Conservation (phyloP, 371 early-diverging fungal genomes). For the Zancudomyces culisetae region DNA sequence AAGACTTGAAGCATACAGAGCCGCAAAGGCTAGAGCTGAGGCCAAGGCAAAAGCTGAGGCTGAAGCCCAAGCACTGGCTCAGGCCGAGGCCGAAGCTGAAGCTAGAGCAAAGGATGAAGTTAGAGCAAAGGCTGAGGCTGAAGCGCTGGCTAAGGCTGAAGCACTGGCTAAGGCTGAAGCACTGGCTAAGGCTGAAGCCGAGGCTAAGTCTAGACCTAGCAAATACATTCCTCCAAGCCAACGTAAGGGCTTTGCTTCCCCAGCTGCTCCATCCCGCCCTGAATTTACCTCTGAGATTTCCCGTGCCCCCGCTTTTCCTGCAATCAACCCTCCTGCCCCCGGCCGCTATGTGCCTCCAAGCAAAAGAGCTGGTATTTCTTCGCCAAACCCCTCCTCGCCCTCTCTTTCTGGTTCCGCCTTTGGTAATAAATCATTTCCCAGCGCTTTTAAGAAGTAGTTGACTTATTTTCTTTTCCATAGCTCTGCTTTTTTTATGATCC, state of each 20-base stretch:
- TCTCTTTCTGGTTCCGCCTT: no score
- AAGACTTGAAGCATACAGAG: slow-evolving; percentile 31
- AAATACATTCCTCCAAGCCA: slow-evolving; percentile 2
- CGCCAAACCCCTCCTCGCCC: no score
- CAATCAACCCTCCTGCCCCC: no score
- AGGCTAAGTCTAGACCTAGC: background rate
- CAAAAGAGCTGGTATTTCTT: no score
- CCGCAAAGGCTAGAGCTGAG: slow-evolving; percentile 14
- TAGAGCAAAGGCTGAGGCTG: slow-evolving; percentile 6
- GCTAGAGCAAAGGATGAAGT: slow-evolving; percentile 15
- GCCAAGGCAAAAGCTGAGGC: slow-evolving; percentile 12
- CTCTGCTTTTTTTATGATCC: no score
- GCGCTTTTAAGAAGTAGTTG: no score
- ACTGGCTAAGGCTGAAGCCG: background rate
- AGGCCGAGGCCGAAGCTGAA: slow-evolving; percentile 14
- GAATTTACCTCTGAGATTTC: background rate
- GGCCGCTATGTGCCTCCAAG: no score
- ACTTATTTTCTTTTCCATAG: no score
- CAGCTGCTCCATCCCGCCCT: background rate
- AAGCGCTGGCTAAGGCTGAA: slow-evolving; percentile 1
- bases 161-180: background rate
- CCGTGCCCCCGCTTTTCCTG: no score
- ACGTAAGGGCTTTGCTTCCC: background rate
- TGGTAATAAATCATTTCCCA: no score
- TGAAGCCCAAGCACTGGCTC: slow-evolving; percentile 12